Base-by-base conservation (phyloP, 805 yeast species). In the Schwanniomyces yamadae region DNA sequence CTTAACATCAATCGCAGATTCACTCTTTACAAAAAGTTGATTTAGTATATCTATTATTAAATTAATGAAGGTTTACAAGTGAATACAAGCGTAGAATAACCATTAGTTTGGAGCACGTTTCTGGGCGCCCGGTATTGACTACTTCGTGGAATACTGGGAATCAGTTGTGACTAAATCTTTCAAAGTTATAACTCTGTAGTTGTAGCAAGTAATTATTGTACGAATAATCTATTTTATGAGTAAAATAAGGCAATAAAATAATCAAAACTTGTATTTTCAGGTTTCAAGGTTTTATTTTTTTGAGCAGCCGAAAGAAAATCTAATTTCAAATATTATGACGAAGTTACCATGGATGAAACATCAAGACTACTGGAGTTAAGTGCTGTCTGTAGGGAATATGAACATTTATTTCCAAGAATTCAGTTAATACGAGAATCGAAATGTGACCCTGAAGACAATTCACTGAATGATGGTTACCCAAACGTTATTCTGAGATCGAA, bases 41-140 rank as follows among this genome's bases (percentile, higher is more conserved):
- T 34, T 32, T 41, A 33, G 36, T 28, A 17, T 33, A 35, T 37
- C 33, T 34, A 32, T 34, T 34, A 33, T 28, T 37, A 39, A 33
- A 33, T 31, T 51, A 44, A 44, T 35, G 54, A 40, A 49, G 60
- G 61, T 43, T 54, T 46, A 50, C 51, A 21, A 46, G 62, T 58
- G 68, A 44, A 52, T 42, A 39, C 12, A 58, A 49, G 69, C 69
- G 69, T 62, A 63, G 55, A 63, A 25, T 23, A 52, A 63, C 66
- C 68, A 46, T 47, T 49, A 34, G 42, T 41, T 44, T 44, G 67
- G 67, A 59, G 70, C 63, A 61, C 69, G 70, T 63, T 63, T 48
- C 70, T 63, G 70, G 70, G 70, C 70, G 68, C 70, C 70, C 52
- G 70, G 48, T 60, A 56, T 62, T 63, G 70, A 63, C 64, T 51